phyloP scores from a whole-genome alignment of 2,329 filamentous ascomycete species.

The Trichoderma oligosporum region DNA sequence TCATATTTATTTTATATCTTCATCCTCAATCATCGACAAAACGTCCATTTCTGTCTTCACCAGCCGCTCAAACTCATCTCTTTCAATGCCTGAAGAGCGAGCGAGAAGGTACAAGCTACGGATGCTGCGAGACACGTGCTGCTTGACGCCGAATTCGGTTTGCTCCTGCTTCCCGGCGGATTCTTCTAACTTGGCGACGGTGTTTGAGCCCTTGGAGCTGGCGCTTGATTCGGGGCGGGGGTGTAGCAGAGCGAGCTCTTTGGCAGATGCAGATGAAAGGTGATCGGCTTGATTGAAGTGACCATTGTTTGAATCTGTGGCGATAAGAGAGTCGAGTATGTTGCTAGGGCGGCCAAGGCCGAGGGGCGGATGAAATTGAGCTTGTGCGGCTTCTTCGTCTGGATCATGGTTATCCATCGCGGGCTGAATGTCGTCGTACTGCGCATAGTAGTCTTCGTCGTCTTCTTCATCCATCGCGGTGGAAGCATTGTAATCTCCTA shows the following conservation, averaged over 20 bases:
- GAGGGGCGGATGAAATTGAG: constrained; percentile 35
- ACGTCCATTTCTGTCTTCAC: constrained; percentile 69
- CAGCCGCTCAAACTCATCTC: constrained; percentile 70
- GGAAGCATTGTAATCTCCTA: constrained; percentile 26
- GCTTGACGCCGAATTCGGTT: constrained; percentile 69
- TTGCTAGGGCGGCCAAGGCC: constrained; percentile 23
- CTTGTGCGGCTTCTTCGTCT: constrained; percentile 55
- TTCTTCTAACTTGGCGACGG: constrained; percentile 60
- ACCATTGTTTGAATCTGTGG: constrained; percentile 29
- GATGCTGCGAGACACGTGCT: constrained; percentile 73
- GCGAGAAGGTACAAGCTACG: constrained; percentile 73
- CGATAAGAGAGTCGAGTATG: constrained; percentile 23
- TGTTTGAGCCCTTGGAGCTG: constrained; percentile 51
- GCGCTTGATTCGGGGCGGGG: constrained; percentile 58
- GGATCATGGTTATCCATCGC: constrained; percentile 78
- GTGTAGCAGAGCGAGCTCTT: constrained; percentile 44
- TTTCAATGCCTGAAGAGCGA: constrained; percentile 66
- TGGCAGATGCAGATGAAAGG: constrained; percentile 14
- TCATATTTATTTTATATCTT: constrained; percentile 24
- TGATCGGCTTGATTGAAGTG: constrained; percentile 2
- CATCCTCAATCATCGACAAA: constrained; percentile 64
- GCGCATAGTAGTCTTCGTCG: constrained; percentile 71
- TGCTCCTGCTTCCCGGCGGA: constrained; percentile 55
- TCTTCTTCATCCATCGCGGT: constrained; percentile 27
- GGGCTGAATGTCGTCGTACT: constrained; percentile 74